Evolutionary conservation across 139 green algal genomes (phyloP).

Genomic region (Chara braunii): DNA sequence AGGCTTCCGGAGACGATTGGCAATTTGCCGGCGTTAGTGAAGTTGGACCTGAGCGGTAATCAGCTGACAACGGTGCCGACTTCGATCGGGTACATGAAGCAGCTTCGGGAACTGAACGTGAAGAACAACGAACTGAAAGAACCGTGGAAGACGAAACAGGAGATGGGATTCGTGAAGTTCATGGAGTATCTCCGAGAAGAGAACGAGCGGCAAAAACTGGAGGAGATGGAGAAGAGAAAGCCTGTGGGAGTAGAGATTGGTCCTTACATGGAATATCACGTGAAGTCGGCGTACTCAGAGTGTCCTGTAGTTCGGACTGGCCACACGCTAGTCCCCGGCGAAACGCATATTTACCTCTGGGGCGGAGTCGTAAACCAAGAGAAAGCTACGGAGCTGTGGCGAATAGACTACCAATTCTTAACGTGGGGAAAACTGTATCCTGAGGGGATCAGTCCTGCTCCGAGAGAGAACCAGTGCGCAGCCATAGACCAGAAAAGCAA

Average conservation of each 20-base stretch:
- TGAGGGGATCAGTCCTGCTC: too few relatives aligned
- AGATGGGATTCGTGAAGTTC: conserved; percentile 57
- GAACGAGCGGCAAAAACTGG: conserved; percentile 66
- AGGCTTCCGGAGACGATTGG: conserved; percentile 53
- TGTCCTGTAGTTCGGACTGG: conserved; percentile 59
- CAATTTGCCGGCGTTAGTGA: conserved; percentile 52
- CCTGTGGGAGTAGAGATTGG: conserved; percentile 63
- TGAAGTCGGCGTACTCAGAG: conserved; percentile 36
- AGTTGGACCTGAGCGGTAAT: conserved; percentile 72
- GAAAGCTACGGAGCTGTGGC: too few relatives aligned
- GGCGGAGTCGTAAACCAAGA: too few relatives aligned
- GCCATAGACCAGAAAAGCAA: background rate
- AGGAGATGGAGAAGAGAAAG: conserved; percentile 77
- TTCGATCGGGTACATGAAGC: conserved; percentile 59
- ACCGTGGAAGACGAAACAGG: conserved; percentile 54
- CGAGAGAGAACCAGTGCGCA: too few relatives aligned
- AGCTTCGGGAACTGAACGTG: conserved; percentile 30
- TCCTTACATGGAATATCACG: conserved; percentile 47
- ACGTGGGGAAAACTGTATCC: too few relatives aligned
- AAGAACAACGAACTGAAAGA: conserved; percentile 74
- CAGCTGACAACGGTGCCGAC: conserved; percentile 58
- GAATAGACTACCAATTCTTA: too few relatives aligned
- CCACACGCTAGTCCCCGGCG: conserved; percentile 53
- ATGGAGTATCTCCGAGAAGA: conserved; percentile 74
- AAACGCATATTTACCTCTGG: too few relatives aligned